Conservation (phyloP, 495 filamentous ascomycete genomes). For the Tirmania nivea region DNA sequence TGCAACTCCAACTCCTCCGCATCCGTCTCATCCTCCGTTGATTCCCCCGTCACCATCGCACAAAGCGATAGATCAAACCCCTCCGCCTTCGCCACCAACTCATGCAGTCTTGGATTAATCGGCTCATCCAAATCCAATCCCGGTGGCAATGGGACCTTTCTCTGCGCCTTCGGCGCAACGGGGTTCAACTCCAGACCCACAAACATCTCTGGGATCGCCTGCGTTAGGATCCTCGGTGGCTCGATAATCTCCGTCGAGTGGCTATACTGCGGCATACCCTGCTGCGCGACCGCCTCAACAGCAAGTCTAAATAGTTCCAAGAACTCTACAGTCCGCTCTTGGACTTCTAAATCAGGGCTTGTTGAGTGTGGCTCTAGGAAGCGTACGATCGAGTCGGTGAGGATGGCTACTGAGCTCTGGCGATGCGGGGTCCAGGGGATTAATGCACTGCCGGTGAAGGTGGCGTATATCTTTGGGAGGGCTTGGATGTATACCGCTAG, state of each 20-base stretch:
- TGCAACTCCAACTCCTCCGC: conserved; percentile 42
- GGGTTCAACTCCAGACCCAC: conserved; percentile 72
- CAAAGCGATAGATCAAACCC: background rate
- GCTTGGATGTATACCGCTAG: conserved; percentile 70
- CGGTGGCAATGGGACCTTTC: conserved; percentile 61
- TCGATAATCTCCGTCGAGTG: conserved; percentile 28
- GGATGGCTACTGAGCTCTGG: conserved; percentile 46
- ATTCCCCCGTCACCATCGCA: background rate
- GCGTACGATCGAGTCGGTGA: conserved; percentile 58
- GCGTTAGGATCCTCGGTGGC: conserved; percentile 58
- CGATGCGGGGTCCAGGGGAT: conserved; percentile 39
- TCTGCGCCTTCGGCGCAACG: conserved; percentile 61
- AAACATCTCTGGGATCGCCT: conserved; percentile 75
- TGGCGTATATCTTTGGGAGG: conserved; percentile 57
- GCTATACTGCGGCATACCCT: conserved; percentile 17
- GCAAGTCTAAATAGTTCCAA: conserved; percentile 69
- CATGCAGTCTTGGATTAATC: conserved; percentile 55
- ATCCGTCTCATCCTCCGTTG: conserved; percentile 19
- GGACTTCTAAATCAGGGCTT: conserved; percentile 81
- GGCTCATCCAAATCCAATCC: conserved; percentile 50
- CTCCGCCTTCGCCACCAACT: conserved; percentile 19
- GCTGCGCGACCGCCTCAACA: conserved; percentile 51
- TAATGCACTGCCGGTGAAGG: conserved; percentile 35
- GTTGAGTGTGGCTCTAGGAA: conserved; percentile 54
- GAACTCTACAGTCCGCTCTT: conserved; percentile 84